Evolutionary conservation across 2,329 filamentous ascomycete species (phyloP).

Genomic region (Aureobasidium musti): DNA sequence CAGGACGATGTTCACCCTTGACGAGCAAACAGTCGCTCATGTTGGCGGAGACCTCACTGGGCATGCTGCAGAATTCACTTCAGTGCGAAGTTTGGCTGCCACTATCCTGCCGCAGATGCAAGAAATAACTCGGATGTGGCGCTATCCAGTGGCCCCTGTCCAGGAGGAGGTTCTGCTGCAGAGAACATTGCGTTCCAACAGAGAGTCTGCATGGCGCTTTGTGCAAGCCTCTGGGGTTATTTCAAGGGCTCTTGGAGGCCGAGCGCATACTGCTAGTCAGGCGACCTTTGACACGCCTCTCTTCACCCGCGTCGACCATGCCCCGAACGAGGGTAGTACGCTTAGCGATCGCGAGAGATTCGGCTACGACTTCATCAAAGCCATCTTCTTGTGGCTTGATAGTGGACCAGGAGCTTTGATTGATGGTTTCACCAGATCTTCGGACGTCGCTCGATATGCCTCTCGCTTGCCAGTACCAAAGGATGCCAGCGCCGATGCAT

Average conservation of each 20-base stretch:
- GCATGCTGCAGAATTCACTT: conserved; percentile 48
- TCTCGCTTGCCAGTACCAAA: conserved; percentile 53
- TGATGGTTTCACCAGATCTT: conserved; percentile 57
- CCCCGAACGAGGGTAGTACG: conserved; percentile 42
- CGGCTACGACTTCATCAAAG: conserved; percentile 65
- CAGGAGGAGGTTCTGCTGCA: conserved; percentile 57
- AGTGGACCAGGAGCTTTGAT: conserved; percentile 59
- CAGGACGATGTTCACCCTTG: conserved; percentile 57
- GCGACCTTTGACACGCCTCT: conserved; percentile 36
- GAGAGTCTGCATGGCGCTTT: conserved; percentile 60
- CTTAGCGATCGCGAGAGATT: conserved; percentile 54
- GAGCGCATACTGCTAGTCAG: conserved; percentile 47
- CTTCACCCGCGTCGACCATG: conserved; percentile 54
- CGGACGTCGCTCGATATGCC: conserved; percentile 41
- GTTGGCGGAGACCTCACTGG: conserved; percentile 38
- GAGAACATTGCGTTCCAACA: conserved; percentile 57
- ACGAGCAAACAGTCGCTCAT: conserved; percentile 32
- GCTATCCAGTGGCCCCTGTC: conserved; percentile 60
- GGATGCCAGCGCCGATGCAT: conserved; percentile 53
- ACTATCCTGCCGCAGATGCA: conserved; percentile 58
- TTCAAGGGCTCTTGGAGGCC: conserved; percentile 58
- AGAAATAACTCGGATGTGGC: conserved; percentile 57
- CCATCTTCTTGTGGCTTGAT: conserved; percentile 63
- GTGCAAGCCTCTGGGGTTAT: conserved; percentile 63
- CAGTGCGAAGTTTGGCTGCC: conserved; percentile 43